phyloP scores from a whole-genome alignment of 352 stramenopile genomes.

The Pythium diclinum region DNA sequence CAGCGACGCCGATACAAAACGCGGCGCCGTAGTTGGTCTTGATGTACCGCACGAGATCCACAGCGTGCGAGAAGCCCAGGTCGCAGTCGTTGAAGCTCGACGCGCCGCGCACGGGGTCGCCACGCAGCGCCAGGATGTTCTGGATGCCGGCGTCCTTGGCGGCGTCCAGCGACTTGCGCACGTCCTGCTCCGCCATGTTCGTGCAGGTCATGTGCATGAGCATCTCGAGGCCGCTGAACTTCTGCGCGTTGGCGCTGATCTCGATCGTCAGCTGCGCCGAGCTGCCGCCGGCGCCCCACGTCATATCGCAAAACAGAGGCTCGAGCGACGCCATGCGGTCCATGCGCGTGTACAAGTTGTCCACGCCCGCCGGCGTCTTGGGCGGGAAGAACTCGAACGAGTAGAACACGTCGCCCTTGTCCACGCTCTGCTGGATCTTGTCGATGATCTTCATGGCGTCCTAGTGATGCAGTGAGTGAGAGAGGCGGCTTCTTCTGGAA shows the following conservation, averaged over 20 bases:
- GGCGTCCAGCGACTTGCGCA: constrained; percentile 91
- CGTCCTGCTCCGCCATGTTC: constrained; percentile 95
- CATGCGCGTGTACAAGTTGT: constrained; percentile 97
- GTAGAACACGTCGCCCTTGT: constrained; percentile 88
- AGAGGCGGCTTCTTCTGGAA: background rate
- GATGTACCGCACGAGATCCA: constrained; percentile 98
- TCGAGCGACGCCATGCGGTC: constrained; percentile 93
- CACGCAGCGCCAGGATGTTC: constrained; percentile 98
- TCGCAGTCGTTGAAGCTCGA: constrained; percentile 89
- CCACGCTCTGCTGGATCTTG: constrained; percentile 53
- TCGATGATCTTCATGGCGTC: constrained; percentile 82
- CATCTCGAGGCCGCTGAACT: constrained; percentile 90
- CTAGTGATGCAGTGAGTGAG: background rate
- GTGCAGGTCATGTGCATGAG: constrained; percentile 97
- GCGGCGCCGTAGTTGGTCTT: constrained; percentile 91
- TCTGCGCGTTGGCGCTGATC: constrained; percentile 90
- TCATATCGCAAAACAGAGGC: constrained; percentile 98
- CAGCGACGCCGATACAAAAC: constrained; percentile 96
- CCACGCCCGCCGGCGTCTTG: constrained; percentile 93
- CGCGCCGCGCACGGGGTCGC: constrained; percentile 93
- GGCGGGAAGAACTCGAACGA: constrained; percentile 99
- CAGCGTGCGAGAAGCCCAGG: constrained; percentile 91
- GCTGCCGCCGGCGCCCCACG: constrained; percentile 97
- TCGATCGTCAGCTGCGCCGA: constrained; percentile 96
- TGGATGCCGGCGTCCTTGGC: constrained; percentile 93